Evolutionary conservation across 176 grass and related monocot genomes (phyloP), one percentile per base, ranked within the genome.

Genomic region (Cenchrus fungigraminus): DNA sequence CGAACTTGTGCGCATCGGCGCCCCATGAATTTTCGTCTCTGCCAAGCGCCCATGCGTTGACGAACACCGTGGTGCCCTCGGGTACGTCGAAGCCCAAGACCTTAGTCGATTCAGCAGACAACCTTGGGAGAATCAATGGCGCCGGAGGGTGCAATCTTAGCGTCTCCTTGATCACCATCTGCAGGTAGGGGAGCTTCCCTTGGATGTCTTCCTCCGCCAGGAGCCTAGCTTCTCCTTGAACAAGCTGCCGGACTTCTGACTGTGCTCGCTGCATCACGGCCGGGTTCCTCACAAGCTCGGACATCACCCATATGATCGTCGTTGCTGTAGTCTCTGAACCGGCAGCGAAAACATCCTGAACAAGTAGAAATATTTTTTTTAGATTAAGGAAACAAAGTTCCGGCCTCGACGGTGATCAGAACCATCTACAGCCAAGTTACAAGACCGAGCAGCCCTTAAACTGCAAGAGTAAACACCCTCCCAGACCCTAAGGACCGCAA

Each of bases 11-110:
- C 0, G 82, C 77, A 6, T 80, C 45, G 3, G 72, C 47, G 31
- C 31, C 31, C 91, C 91, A 93, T 34, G 15, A 53, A 4, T 59
- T 53, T 0, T 80, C 78, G 8, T 88, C 91, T 17, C 73, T 87
- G 0, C 88, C 85, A 8, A 93, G 90, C 1, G 91, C 85, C 9
- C 71, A 93, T 1, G 37, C 71, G 0, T 93, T 93, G 31, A 90
- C 80, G 0, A 88, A 79, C 28, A 88, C 72, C 0, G 73, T 50
- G 40, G 88, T 58, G 0, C 76, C 86, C 6, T 16, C 34, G 0
- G 91, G 88, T 12, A 93, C 32, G 13, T 86, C 57, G 0, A 83
- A 85, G 51, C 91, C 82, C 56, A 82, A 37, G 37, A 93, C 20
- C 8, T 88, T 85, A 5, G 53, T 56, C 3, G 75, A 40, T 4